These are phyloP conservation scores for Akanthomyces uredinophilus DNA, from an alignment of 2,329 filamentous ascomycete species.

Conservation along the genomic window DNA sequence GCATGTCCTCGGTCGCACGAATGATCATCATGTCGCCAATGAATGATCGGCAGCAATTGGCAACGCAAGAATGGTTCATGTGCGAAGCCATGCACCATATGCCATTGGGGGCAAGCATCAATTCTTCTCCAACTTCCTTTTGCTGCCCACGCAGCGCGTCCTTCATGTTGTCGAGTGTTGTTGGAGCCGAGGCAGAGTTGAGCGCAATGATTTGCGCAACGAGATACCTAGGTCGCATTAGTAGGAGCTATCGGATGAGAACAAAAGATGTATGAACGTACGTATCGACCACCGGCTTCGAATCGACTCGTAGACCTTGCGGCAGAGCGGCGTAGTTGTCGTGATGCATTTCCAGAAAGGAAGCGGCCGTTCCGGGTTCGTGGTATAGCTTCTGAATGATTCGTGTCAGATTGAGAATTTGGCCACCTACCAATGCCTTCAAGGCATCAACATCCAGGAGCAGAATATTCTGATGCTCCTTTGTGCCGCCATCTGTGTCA, in stretches of 20 bases:
- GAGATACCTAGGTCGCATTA: not conserved
- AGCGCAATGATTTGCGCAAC: not conserved
- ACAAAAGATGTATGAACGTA: not conserved
- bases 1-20: not conserved
- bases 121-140: not conserved
- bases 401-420: not conserved
- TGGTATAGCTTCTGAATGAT: not conserved
- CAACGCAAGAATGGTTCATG: slow-evolving; percentile 2
- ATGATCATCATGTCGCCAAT: slow-evolving; percentile 1
- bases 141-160: no score
- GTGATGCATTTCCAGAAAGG: not conserved
- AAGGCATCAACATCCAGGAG: not conserved
- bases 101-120: not conserved
- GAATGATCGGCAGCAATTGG: not conserved
- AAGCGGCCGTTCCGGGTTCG: not conserved
- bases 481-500: not conserved
- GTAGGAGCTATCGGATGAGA: not conserved
- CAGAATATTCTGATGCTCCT: not conserved
- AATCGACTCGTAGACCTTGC: not conserved
- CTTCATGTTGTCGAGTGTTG: not conserved
- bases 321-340: not conserved
- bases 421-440: not conserved
- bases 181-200: not conserved
- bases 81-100: not conserved
- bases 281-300: not conserved